Percentiles rank a stretch among this genome's conserved stretches.
phyloP scores from a whole-genome alignment of 805 yeast genomes.

The Debaryomyces hansenii region DNA sequence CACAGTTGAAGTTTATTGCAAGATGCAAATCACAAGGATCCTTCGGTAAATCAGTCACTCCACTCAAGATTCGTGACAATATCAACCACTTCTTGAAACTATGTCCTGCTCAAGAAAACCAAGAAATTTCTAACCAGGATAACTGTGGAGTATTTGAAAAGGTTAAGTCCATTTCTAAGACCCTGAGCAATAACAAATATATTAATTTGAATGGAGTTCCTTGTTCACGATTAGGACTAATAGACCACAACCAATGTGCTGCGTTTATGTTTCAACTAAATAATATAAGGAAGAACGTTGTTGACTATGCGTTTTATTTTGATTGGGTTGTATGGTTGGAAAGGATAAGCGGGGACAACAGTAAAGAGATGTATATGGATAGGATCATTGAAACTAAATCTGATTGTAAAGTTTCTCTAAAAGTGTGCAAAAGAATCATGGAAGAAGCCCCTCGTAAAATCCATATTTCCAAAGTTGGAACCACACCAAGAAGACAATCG shows the following conservation, averaged over 20 bases:
- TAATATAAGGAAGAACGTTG: constrained; percentile 5
- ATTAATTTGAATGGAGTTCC: constrained; percentile 12
- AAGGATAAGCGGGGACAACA: constrained; percentile 1
- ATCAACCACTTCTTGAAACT: constrained; percentile 7
- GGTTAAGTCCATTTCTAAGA: not conserved
- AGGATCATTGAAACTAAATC: constrained; percentile 11
- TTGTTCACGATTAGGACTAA: constrained; percentile 15
- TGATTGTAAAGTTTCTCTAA: constrained; percentile 9
- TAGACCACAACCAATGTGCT: constrained; percentile 9
- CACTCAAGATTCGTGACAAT: constrained; percentile 17
- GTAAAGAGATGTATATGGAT: constrained; percentile 5
- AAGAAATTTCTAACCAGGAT: not conserved
- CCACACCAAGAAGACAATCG: constrained; percentile 13
- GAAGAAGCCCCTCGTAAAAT: constrained; percentile 7
- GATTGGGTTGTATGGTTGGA: constrained; percentile 18
- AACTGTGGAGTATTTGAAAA: not conserved
- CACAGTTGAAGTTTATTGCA: constrained; percentile 2
- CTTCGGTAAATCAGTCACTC: constrained; percentile 10
- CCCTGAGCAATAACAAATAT: not conserved
- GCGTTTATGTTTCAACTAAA: constrained; percentile 14
- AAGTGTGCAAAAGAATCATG: constrained; percentile 4
- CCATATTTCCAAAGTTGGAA: constrained; percentile 14
- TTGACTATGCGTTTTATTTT: constrained; percentile 16
- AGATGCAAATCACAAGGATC: constrained; percentile 7
- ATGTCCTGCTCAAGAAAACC: not conserved